Base-by-base conservation (phyloP, 192 early-diverging fungal species). In the Linderina pennispora region DNA sequence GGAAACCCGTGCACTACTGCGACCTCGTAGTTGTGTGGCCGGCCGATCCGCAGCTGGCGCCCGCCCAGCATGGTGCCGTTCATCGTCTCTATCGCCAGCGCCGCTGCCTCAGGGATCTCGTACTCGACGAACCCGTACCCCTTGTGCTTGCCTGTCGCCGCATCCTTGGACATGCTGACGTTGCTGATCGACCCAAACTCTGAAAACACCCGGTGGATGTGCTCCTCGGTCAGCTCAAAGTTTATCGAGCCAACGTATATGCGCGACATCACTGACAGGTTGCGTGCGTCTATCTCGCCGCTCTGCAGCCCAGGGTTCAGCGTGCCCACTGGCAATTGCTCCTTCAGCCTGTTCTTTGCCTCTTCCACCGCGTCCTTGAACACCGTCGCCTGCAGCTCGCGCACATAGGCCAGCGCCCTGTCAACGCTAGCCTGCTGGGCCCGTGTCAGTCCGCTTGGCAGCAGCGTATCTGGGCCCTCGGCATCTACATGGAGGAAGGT, bases 81-180 rank as follows among this genome's bases (percentile, higher is more conserved):
- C 81, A 92, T 83, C 16, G 55, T 54, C 20, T 90, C 82, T 25
- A 92, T 65, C 3, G 90, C 92, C 61, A 95, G 45, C 32, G 80
- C 65, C 0, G 87, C 88, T 7, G 90, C 85, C 61, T 95, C 92
- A 0, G 89, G 89, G 19, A 86, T 78, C 32, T 91, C 85, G 49
- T 80, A 95, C 63, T 92, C 89, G 10, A 95, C 78, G 62, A 95
- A 95, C 54, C 89, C 90, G 58, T 85, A 95, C 6, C 74, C 74
- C 54, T 90, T 89, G 75, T 94, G 91, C 44, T 81, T 84, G 17
- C 81, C 85, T 10, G 77, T 77, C 18, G 62, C 41, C 2, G 87
- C 69, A 58, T 94, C 91, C 47, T 87, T 77, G 11, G 81, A 81
- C 81, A 94, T 83, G 49, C 82, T 87, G 25, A 92, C 62, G 35